These are phyloP conservation scores for Xylariales sp. DNA, from an alignment of 2,329 filamentous ascomycete species.

Conservation along the genomic window DNA sequence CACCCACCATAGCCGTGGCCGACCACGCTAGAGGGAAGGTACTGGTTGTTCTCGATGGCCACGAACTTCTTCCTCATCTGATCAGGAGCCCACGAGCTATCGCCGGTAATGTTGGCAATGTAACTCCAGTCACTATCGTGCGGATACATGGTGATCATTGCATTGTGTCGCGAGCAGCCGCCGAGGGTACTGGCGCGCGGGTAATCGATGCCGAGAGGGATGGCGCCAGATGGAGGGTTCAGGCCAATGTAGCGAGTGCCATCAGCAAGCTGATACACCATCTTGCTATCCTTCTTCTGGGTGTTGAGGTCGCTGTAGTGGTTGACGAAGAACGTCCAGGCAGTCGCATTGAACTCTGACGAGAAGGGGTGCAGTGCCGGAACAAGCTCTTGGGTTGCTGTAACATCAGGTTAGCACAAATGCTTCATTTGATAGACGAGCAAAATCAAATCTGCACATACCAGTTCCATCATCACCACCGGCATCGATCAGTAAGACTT, in stretches of 20 bases:
- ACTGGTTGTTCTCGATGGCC: slow-evolving; percentile 37
- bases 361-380: slow-evolving; percentile 16
- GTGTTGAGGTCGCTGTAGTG: slow-evolving; percentile 50
- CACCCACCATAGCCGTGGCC: slow-evolving; percentile 49
- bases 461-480: slow-evolving; percentile 21
- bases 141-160: slow-evolving; percentile 32
- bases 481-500: slow-evolving; percentile 47
- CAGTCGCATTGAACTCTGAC: slow-evolving; percentile 15
- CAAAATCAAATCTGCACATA: slow-evolving; percentile 13
- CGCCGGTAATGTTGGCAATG: slow-evolving; percentile 36
- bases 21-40: slow-evolving; percentile 22
- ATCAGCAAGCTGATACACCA: slow-evolving; percentile 29
- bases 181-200: slow-evolving; percentile 32
- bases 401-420: no score
- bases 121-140: slow-evolving; percentile 35
- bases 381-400: no score
- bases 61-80: slow-evolving; percentile 38
- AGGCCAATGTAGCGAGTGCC: slow-evolving; percentile 29
- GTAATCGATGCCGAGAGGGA: slow-evolving; percentile 26
- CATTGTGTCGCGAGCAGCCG: slow-evolving; percentile 23
- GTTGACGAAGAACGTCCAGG: slow-evolving; percentile 59
- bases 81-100: slow-evolving; percentile 33
- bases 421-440: no score
- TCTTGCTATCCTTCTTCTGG: slow-evolving; percentile 48
- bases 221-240: slow-evolving; percentile 14